Evolutionary conservation across 305 asterid species (phyloP).

Genomic region (Solanum hybrid): DNA sequence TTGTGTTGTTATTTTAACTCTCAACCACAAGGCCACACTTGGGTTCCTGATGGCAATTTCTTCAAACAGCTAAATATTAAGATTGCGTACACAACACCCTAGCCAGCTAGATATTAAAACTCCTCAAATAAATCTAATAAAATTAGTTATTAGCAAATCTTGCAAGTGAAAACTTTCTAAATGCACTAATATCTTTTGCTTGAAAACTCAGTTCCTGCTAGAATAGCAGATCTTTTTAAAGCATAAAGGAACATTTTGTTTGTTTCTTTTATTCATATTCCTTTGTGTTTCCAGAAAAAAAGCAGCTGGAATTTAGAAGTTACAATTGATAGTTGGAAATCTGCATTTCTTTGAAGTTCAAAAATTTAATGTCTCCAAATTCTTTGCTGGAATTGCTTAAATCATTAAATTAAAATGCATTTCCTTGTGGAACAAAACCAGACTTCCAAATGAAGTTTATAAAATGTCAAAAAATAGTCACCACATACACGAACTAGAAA

Average conservation of each 20-base stretch:
- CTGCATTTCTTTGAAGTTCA: neutral
- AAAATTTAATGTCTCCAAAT: neutral
- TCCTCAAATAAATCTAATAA: neutral
- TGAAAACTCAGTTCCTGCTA: neutral
- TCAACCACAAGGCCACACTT: neutral
- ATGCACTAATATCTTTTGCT: neutral
- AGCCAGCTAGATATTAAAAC: neutral
- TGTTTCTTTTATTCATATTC: neutral
- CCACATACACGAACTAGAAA: neutral
- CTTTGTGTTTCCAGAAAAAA: neutral
- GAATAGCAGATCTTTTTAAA: neutral
- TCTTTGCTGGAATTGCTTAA: neutral
- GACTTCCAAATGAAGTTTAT: neutral
- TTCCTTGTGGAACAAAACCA: neutral
- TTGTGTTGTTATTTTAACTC: neutral
- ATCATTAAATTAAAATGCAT: neutral
- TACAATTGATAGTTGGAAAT: neutral
- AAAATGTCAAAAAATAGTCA: neutral
- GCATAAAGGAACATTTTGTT: neutral
- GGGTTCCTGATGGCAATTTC: neutral
- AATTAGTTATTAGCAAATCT: neutral
- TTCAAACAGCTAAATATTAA: neutral
- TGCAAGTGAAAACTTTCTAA: neutral
- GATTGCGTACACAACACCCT: neutral
- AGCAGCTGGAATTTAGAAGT: neutral